A percentile compares a stretch with the other conserved stretches of the same genome.
These are phyloP conservation scores for Metschnikowia lachancei DNA, from an alignment of 805 yeast genomes.

Conservation along the genomic window DNA sequence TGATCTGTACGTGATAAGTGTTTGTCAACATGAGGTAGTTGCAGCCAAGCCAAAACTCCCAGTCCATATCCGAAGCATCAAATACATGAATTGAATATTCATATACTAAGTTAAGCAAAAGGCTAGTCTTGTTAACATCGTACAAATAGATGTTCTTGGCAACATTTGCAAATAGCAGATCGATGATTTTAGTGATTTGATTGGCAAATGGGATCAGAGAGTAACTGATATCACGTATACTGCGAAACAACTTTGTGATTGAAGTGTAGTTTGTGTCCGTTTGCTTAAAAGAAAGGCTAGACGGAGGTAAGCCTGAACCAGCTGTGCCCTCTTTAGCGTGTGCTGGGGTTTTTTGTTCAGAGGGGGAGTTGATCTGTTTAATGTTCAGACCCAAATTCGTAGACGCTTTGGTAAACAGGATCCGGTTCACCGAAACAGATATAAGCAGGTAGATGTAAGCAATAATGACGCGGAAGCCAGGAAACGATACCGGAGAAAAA, in stretches of 20 bases:
- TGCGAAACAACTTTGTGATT: conserved; percentile 39
- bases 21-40: conserved; percentile 52
- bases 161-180: conserved; percentile 31
- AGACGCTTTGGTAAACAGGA: conserved; percentile 11
- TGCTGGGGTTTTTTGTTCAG: not conserved
- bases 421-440: conserved; percentile 27
- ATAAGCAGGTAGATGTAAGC: conserved; percentile 48
- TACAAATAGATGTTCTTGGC: conserved; percentile 38
- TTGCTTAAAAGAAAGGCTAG: conserved; percentile 21
- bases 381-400: conserved; percentile 1
- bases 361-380: not conserved
- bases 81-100: conserved; percentile 39
- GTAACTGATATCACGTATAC: conserved; percentile 35
- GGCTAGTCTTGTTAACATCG: conserved; percentile 38
- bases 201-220: conserved; percentile 22
- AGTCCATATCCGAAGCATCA: conserved; percentile 45
- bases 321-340: conserved; percentile 2
- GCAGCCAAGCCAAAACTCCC: conserved; percentile 76
- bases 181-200: conserved; percentile 27
- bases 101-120: conserved; percentile 39
- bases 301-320: conserved; percentile 6
- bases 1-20: conserved; percentile 60
- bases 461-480: conserved; percentile 47
- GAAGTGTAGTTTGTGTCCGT: conserved; percentile 37
- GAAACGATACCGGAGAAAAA: conserved; percentile 13